Evolutionary conservation across 2,329 filamentous ascomycete species (phyloP), one percentile per base, ranked within the genome.

Genomic region (Pseudogymnoascus sp.): DNA sequence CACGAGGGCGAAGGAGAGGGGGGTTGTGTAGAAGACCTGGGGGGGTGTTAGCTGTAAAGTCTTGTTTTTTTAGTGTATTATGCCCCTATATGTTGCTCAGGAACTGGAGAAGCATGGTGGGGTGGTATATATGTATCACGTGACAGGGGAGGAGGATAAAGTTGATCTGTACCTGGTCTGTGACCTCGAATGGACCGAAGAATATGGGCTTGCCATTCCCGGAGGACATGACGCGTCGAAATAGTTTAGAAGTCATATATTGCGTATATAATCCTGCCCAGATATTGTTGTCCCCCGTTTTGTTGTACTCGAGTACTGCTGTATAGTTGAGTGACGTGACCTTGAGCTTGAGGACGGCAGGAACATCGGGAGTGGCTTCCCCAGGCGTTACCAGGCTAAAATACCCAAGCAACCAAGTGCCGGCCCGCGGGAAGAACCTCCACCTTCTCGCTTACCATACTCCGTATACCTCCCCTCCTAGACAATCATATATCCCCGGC

Each of bases 1-100:
- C 64, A 97, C 93, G 67, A 97, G 82, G 62, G 91, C 92, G 78
- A 92, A 97, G 69, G 88, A 90, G 71, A 89, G 82, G 0, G 84
- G 81, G 1, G 93, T 96, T 68, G 81, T 81, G 76, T 96, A 85
- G 79, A 97, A 97, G 78, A 97, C 91, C 89, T 97, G 69, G 31
- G 45, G 1, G 64, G 61, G 3, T 2, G 40, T 51, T 51, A 51
- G 45, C 23, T 29, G 6, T 51, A 16, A 12, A 29, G 6, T 51
- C 45, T 51, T 51, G 23, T 3, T 29, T 39, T 39, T 36, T 11
- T 3, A 5, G n/a, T 11, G 3, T 39, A 34, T 39, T 29, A 6
- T 37, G 5, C 37, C 37, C 26, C 37, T 29, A 62, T 37, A 29
- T 45, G 10, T 14, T n/a, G 39, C 10, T 1, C n/a, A 16, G 60